phyloP scores from a whole-genome alignment of 2,329 filamentous ascomycete species.

The Aspergillus oerlinghausenensis region DNA sequence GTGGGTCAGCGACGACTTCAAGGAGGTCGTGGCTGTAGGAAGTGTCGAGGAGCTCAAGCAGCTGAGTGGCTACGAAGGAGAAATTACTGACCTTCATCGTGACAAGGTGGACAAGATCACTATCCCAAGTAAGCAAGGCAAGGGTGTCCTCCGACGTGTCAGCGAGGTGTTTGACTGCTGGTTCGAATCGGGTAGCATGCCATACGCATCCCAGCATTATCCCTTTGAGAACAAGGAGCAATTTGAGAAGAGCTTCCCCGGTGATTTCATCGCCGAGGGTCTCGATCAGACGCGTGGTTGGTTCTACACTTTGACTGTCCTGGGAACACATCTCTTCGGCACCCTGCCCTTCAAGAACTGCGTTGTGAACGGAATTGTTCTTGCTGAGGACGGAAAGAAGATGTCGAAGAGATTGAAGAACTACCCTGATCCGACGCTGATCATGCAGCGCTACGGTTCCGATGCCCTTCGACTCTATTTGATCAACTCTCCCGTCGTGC shows the following conservation, averaged over 20 bases:
- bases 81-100: slow-evolving; percentile 80
- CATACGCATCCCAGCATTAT: slow-evolving; percentile 85
- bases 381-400: slow-evolving; percentile 95
- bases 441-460: slow-evolving; percentile 85
- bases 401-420: slow-evolving; percentile 98
- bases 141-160: slow-evolving; percentile 72
- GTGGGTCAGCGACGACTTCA: slow-evolving; percentile 85
- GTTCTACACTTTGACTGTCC: slow-evolving; percentile 90
- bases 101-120: slow-evolving; percentile 93
- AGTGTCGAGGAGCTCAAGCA: slow-evolving; percentile 79
- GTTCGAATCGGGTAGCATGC: slow-evolving; percentile 97
- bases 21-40: slow-evolving; percentile 81
- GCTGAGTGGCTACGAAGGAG: slow-evolving; percentile 79
- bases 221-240: slow-evolving; percentile 83
- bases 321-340: slow-evolving; percentile 83
- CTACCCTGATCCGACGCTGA: slow-evolving; percentile 78
- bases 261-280: slow-evolving; percentile 91
- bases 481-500: slow-evolving; percentile 93
- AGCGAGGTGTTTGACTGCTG: slow-evolving; percentile 95
- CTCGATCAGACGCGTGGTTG: slow-evolving; percentile 91
- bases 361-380: slow-evolving; percentile 91
- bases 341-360: slow-evolving; percentile 88
- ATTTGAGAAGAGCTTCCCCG: slow-evolving; percentile 77
- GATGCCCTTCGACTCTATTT: slow-evolving; percentile 92
- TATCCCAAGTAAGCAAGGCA: slow-evolving; percentile 84